Evolutionary conservation across 108 stramenopile genomes (phyloP).

Genomic region (Seminavis robusta): DNA sequence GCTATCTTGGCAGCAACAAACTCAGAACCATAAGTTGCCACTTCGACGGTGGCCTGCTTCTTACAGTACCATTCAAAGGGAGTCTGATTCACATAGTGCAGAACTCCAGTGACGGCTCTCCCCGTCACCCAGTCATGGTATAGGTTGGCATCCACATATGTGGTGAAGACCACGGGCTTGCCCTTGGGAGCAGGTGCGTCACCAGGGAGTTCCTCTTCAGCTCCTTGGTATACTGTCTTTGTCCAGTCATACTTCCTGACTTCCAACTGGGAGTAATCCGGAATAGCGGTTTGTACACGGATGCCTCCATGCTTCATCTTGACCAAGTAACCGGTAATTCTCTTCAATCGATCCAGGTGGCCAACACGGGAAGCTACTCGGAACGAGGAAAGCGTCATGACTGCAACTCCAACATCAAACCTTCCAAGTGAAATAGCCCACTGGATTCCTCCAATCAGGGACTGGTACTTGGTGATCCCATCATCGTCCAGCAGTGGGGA

Average conservation of each 20-base stretch:
- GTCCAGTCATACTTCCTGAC: background rate
- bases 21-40: conserved; percentile 18
- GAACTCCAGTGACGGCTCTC: background rate
- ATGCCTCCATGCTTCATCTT: conserved; percentile 15
- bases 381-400: conserved; percentile 22
- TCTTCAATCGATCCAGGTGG: conserved; percentile 18
- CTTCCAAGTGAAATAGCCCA: conserved; percentile 21
- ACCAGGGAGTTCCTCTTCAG: no score
- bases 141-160: conserved; percentile 27
- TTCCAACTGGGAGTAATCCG: conserved; percentile 4
- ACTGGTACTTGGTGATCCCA: conserved; percentile 12
- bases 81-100: background rate
- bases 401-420: conserved; percentile 20
- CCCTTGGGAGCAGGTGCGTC: conserved; percentile 16
- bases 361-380: conserved; percentile 10
- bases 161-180: background rate
- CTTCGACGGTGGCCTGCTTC: conserved; percentile 1
- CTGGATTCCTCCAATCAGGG: conserved; percentile 14
- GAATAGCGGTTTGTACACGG: conserved; percentile 5
- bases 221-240: background rate
- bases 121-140: background rate
- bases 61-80: background rate
- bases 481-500: conserved; percentile 5
- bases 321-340: conserved; percentile 17
- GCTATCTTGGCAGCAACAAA: conserved; percentile 12